Evolutionary conservation across 495 filamentous ascomycete species (phyloP).

Genomic region (Podospora pseudopauciseta): DNA sequence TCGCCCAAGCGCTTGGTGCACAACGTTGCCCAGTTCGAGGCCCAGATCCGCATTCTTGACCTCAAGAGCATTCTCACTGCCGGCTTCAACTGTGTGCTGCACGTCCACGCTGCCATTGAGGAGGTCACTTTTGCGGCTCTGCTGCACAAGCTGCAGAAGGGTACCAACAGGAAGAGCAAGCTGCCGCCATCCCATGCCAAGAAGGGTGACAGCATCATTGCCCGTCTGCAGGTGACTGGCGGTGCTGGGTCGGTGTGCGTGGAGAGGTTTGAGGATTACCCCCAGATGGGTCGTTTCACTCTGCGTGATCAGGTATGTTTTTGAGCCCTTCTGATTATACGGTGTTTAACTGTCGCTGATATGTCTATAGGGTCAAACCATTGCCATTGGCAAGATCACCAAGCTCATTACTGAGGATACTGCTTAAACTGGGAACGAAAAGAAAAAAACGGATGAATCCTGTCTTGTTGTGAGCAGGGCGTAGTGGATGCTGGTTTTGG

Average conservation of each 20-base stretch:
- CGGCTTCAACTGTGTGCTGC: constrained; percentile 84
- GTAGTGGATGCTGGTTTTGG: background rate
- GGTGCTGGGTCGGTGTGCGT: constrained; percentile 85
- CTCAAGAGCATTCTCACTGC: constrained; percentile 82
- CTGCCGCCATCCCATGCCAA: constrained; percentile 85
- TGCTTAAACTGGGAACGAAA: constrained; percentile 17
- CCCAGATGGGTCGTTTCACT: constrained; percentile 92
- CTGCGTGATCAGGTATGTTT: constrained; percentile 78
- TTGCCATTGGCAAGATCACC: constrained; percentile 94
- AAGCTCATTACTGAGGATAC: constrained; percentile 58
- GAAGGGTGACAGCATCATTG: constrained; percentile 91
- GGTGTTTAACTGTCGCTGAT: constrained; percentile 19
- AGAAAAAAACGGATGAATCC: background rate
- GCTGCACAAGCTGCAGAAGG: constrained; percentile 93
- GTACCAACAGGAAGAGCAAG: constrained; percentile 92
- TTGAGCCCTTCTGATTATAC: constrained; percentile 3
- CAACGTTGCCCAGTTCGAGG: constrained; percentile 86
- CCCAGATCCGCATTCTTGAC: constrained; percentile 93
- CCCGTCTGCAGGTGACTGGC: constrained; percentile 78
- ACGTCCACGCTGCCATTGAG: constrained; percentile 89
- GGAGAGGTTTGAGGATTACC: constrained; percentile 89
- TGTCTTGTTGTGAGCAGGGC: background rate
- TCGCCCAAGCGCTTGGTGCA: constrained; percentile 87
- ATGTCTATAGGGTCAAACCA: constrained; percentile 74
- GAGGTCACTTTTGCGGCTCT: constrained; percentile 85